A percentile compares a stretch with the other conserved stretches of the same genome.
Conservation (phyloP, 768 basidiomycete species). For the Trichaptum fuscoviolaceum region DNA sequence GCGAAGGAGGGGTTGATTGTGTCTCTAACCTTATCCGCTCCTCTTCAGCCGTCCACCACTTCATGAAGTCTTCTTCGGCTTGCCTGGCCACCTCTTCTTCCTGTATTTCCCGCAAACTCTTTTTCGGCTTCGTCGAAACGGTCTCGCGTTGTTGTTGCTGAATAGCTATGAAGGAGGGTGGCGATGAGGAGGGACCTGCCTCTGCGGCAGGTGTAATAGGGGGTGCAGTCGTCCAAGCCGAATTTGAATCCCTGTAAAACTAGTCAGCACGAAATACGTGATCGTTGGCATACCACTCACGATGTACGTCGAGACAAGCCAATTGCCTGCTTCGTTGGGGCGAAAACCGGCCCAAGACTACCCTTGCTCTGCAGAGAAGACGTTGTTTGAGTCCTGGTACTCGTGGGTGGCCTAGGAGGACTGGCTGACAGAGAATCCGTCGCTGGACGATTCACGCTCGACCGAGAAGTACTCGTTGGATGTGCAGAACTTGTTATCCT, state of each 20-base stretch:
- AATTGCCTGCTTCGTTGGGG: conserved; percentile 46
- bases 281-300: conserved; percentile 32
- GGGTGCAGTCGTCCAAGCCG: conserved; percentile 58
- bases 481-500: conserved; percentile 14
- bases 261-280: conserved; percentile 4
- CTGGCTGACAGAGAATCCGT: conserved; percentile 7
- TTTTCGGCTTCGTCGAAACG: conserved; percentile 44
- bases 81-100: conserved; percentile 68
- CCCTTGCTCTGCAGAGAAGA: conserved; percentile 22
- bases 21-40: conserved; percentile 56
- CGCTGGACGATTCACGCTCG: conserved; percentile 1
- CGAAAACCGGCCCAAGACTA: conserved; percentile 60
- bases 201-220: conserved; percentile 45
- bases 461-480: not conserved
- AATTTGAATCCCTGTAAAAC: conserved; percentile 10
- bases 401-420: conserved; percentile 15
- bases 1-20: not conserved
- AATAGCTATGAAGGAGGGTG: conserved; percentile 76
- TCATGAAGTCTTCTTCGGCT: conserved; percentile 74
- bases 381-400: conserved; percentile 14
- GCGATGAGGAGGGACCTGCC: conserved; percentile 25
- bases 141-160: conserved; percentile 72
- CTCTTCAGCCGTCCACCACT: conserved; percentile 88
- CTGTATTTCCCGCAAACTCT: conserved; percentile 78
- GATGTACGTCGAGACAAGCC: conserved; percentile 38